These are phyloP conservation scores for Dryas alaskensis DNA, from an alignment of 306 rosid genomes.

Conservation along the genomic window DNA sequence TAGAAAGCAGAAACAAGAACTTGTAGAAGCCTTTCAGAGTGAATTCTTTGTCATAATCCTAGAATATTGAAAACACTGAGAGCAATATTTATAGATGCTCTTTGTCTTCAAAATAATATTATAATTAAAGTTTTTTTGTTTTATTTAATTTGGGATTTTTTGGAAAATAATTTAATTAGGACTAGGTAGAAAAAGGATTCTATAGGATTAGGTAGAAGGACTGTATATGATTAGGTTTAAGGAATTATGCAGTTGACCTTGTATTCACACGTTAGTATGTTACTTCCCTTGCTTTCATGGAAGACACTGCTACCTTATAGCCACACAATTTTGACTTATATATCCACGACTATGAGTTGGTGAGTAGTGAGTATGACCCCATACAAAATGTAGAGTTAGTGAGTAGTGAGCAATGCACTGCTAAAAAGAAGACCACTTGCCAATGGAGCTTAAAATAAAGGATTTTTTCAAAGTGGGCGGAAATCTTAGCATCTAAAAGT, in stretches of 20 bases:
- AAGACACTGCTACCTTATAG: not conserved
- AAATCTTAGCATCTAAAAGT: not conserved
- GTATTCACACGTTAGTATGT: not conserved
- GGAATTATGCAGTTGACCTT: not conserved
- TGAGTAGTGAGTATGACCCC: too few relatives aligned
- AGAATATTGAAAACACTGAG: not conserved
- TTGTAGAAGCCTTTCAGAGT: not conserved
- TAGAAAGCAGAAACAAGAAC: conserved; percentile 7
- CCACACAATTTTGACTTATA: too few relatives aligned
- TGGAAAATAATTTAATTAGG: too few relatives aligned
- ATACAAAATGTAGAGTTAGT: too few relatives aligned
- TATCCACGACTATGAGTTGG: too few relatives aligned
- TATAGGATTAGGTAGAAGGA: too few relatives aligned
- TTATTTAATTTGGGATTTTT: not conserved
- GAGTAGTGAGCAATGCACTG: too few relatives aligned
- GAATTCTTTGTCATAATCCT: not conserved
- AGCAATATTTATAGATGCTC: not conserved
- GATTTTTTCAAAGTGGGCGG: not conserved
- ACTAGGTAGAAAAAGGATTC: not conserved
- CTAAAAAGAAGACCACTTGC: not conserved
- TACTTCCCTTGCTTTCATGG: not conserved
- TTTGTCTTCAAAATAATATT: not conserved
- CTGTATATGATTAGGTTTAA: too few relatives aligned
- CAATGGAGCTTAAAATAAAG: not conserved
- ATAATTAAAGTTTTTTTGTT: not conserved